Base-by-base conservation (phyloP, 2,329 filamentous ascomycete genomes). In the Aureobasidium pullulans region DNA sequence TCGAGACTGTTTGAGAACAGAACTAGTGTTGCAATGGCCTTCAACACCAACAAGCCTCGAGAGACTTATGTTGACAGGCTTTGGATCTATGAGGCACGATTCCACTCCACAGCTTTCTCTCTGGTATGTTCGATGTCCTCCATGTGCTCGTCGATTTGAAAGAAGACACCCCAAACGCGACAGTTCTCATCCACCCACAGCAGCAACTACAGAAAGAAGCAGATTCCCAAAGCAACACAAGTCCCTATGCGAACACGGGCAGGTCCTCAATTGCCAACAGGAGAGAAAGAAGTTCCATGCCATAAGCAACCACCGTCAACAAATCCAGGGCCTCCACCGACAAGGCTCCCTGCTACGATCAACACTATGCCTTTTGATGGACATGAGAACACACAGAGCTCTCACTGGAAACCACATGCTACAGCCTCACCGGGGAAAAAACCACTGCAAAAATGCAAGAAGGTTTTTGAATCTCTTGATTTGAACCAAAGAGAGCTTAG, bases 1-100 rank as follows among this genome's bases (percentile, higher is more conserved):
- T 73, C 42, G 71, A 73, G 64, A 72, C 70, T 29, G 71, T 73
- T 6, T 73, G 32, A 37, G 16, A 36, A 29, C 48, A 52, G 7
- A 6, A 19, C 34, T 40, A 29, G 48, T 10, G 39, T 40, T 52
- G 23, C 48, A 11, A 40, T 16, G 48, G 11, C 16, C 2, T 40
- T 52, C 23, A 52, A 52, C 23, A 29, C 36, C 19, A 40, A 39
- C 4, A 23, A 23, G n/a, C n/a, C 43, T n/a, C 6, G 5, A n/a
- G 31, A 29, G 15, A 32, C 44, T 10, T n/a, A 11, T 47, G 8
- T 32, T 34, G 10, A 23, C 31, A 34, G 31, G 16, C 36, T 34
- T 39, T 29, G 48, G 13, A n/a, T 28, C 32, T 29, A 11, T 28
- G 34, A 49, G 37, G 32, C 48, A 52, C 7, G 48, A 52, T 40